Evolutionary conservation across 169 alveolate genomes (phyloP).

Genomic region (Plasmodium berghei): DNA sequence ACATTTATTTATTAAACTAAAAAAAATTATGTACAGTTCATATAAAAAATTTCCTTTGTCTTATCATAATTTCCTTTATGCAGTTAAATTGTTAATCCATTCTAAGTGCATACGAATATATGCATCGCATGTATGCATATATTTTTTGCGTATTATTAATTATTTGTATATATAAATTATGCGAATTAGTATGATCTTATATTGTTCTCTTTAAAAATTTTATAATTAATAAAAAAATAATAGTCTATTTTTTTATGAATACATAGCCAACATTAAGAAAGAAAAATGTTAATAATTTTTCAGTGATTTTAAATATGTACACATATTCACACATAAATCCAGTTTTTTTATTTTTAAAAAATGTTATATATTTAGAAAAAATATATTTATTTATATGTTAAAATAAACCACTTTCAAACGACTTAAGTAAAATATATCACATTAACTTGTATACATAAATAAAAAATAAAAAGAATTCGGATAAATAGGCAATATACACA

Average conservation of each 20-base stretch:
- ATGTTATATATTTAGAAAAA: constrained; percentile 1
- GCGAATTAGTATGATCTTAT: not conserved
- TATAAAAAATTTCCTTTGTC: constrained; percentile 33
- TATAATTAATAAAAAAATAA: not conserved
- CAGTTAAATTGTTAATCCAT: constrained; percentile 8
- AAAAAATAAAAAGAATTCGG: not conserved
- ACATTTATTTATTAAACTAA: not conserved
- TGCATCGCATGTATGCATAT: constrained; percentile 7
- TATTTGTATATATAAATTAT: not conserved
- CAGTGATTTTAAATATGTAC: constrained; percentile 33
- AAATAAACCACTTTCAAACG: not conserved
- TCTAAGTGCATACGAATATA: constrained; percentile 3
- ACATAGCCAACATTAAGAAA: constrained; percentile 9
- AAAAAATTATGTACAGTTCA: constrained; percentile 42
- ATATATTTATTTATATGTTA: constrained; percentile 1
- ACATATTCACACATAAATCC: constrained; percentile 16
- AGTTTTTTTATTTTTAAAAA: not conserved
- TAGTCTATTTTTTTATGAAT: not conserved
- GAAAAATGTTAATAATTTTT: not conserved
- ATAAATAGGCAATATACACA: not conserved
- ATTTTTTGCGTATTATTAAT: not conserved
- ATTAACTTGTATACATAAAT: not conserved
- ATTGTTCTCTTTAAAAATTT: constrained; percentile 1
- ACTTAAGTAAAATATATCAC: not conserved
- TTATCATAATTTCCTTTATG: constrained; percentile 23